Evolutionary conservation across 371 early-diverging fungal genomes (phyloP).

Genomic region (Umbelopsis sp.): DNA sequence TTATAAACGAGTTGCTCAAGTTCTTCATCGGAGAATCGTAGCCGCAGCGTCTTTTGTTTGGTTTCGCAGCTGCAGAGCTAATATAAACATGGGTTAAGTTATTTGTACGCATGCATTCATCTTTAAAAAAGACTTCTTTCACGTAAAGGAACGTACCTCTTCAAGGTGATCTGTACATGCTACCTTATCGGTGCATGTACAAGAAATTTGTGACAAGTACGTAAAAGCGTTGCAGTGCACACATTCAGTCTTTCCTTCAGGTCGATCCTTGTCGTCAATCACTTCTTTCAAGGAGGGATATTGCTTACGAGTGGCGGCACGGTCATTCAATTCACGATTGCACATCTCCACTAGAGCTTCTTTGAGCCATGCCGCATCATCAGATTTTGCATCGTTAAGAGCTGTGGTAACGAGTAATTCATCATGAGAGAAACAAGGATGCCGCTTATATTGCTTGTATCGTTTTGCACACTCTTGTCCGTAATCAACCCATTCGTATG

Average conservation of each 20-base stretch:
- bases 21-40: slow-evolving; percentile 59
- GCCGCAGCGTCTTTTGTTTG: slow-evolving; percentile 44
- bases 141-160: slow-evolving; percentile 43
- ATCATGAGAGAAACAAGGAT: slow-evolving; percentile 94
- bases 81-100: slow-evolving; percentile 1
- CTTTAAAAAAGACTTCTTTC: too few species aligned
- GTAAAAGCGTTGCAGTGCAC: slow-evolving; percentile 71
- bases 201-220: slow-evolving; percentile 70
- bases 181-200: slow-evolving; percentile 67
- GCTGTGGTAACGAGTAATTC: slow-evolving; percentile 77
- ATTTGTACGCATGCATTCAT: neutral
- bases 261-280: slow-evolving; percentile 47
- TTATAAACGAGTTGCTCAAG: slow-evolving; percentile 42
- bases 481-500: slow-evolving; percentile 87
- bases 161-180: slow-evolving; percentile 64
- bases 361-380: slow-evolving; percentile 58
- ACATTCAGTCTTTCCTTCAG: slow-evolving; percentile 73
- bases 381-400: slow-evolving; percentile 40
- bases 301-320: slow-evolving; percentile 47
- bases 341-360: slow-evolving; percentile 60
- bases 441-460: slow-evolving; percentile 77
- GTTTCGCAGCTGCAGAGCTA: slow-evolving; percentile 61
- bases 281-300: slow-evolving; percentile 43
- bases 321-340: slow-evolving; percentile 59
- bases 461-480: slow-evolving; percentile 80